A percentile compares a stretch with the other conserved stretches of the same genome.
phyloP scores from a whole-genome alignment of 129 eudicot genomes.

The Tagetes erecta region DNA sequence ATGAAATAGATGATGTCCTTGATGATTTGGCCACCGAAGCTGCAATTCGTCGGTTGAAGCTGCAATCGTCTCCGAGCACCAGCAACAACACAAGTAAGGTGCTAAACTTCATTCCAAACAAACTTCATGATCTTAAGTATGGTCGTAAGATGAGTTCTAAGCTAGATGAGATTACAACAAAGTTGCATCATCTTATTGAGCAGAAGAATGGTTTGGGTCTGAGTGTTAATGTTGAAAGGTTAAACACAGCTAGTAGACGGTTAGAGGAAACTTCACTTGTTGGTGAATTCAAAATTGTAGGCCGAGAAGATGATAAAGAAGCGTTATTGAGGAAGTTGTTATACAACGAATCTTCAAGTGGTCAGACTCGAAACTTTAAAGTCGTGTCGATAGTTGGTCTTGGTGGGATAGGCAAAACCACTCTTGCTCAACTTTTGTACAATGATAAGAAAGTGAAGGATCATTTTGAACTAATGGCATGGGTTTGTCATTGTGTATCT shows the following conservation, averaged over 20 bases:
- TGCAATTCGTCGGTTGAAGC: background rate
- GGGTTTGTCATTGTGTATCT: slow-evolving; percentile 4
- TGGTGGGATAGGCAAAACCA: background rate
- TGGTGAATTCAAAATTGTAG: background rate
- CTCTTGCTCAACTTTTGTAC: slow-evolving; percentile 1
- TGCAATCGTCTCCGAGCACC: background rate
- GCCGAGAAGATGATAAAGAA: background rate
- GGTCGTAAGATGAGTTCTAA: background rate
- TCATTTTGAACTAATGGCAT: background rate
- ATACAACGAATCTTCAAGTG: background rate
- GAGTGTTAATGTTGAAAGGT: background rate
- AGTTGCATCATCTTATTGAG: background rate
- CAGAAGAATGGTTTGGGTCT: background rate
- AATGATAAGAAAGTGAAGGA: background rate
- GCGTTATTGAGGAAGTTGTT: background rate
- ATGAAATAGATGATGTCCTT: slow-evolving; percentile 10
- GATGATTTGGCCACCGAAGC: background rate
- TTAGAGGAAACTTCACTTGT: background rate
- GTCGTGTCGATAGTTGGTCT: background rate
- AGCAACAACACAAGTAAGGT: background rate
- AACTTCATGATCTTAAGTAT: slow-evolving; percentile 13
- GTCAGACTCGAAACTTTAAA: background rate
- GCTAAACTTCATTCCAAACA: slow-evolving; percentile 2
- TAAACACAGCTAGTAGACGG: background rate
- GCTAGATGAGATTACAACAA: slow-evolving; percentile 10